Percentiles rank a stretch among this genome's conserved stretches.
phyloP scores from a whole-genome alignment of 1,284 basidiomycete species.

The Volvariella surrecta region DNA sequence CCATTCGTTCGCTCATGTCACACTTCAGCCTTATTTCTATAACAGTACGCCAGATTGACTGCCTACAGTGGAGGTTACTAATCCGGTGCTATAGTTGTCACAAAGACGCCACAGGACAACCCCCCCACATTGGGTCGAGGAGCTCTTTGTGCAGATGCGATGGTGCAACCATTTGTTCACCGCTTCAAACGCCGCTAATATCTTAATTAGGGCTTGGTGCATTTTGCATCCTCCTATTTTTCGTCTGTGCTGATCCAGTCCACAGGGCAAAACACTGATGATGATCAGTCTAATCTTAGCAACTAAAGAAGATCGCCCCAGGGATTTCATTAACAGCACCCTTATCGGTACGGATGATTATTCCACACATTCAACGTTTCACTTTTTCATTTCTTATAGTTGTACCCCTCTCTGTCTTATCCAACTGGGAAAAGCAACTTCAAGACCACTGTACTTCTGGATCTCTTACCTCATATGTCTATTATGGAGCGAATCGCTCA shows the following conservation, averaged over 20 bases:
- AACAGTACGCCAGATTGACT: conserved; percentile 39
- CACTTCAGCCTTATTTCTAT: conserved; percentile 49
- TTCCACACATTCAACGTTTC: neutral
- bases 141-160: conserved; percentile 82
- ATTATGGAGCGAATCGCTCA: conserved; percentile 64
- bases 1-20: neutral
- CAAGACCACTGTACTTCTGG: conserved; percentile 63
- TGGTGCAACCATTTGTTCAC: conserved; percentile 42
- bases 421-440: conserved; percentile 90
- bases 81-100: conserved; percentile 47
- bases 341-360: conserved; percentile 53
- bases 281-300: conserved; percentile 72
- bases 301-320: conserved; percentile 56
- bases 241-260: conserved; percentile 8
- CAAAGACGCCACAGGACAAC: conserved; percentile 63
- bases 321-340: conserved; percentile 54
- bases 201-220: conserved; percentile 29
- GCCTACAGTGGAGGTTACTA: conserved; percentile 2
- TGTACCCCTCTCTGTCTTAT: conserved; percentile 78
- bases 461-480: conserved; percentile 50
- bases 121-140: conserved; percentile 71
- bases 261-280: conserved; percentile 77
- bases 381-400: conserved; percentile 35
- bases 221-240: conserved; percentile 9
- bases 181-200: neutral